These are phyloP conservation scores for Posidonia oceanica DNA, from an alignment of 116 monocot species.

Conservation along the genomic window DNA sequence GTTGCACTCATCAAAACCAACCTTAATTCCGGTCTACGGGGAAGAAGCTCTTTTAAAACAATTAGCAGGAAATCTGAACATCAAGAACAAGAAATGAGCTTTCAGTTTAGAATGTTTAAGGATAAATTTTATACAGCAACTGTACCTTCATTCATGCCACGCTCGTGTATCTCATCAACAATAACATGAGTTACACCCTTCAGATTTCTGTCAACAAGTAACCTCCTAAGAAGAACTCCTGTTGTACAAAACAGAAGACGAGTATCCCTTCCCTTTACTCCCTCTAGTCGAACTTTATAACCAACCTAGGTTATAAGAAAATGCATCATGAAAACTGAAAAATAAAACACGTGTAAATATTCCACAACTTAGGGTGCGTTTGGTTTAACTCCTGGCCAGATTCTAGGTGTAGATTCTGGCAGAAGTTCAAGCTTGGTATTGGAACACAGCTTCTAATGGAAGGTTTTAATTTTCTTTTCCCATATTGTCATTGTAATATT, in stretches of 20 bases:
- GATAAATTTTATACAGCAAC: background rate
- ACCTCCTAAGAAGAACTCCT: conserved; percentile 76
- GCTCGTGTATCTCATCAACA: conserved; percentile 99
- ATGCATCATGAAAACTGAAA: background rate
- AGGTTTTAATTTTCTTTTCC: no score
- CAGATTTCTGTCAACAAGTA: conserved; percentile 79
- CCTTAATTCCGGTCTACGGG: conserved; percentile 71
- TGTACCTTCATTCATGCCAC: conserved; percentile 99
- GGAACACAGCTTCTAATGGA: no score
- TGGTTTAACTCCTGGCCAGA: background rate
- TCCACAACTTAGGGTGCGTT: background rate
- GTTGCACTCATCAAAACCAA: conserved; percentile 98
- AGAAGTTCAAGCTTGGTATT: no score
- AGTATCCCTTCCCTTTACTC: conserved; percentile 92
- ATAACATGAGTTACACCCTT: conserved; percentile 96
- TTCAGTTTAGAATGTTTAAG: background rate
- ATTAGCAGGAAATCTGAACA: conserved; percentile 83
- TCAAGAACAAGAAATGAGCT: conserved; percentile 10
- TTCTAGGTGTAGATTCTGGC: no score
- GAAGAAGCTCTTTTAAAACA: conserved; percentile 92
- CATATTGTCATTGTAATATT: no score
- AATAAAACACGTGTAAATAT: background rate
- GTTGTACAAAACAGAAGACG: conserved; percentile 90
- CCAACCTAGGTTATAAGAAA: conserved; percentile 49
- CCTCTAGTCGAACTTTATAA: conserved; percentile 95